Conservation (phyloP, 257 asterid genomes). For the Knoxia roxburghii region DNA sequence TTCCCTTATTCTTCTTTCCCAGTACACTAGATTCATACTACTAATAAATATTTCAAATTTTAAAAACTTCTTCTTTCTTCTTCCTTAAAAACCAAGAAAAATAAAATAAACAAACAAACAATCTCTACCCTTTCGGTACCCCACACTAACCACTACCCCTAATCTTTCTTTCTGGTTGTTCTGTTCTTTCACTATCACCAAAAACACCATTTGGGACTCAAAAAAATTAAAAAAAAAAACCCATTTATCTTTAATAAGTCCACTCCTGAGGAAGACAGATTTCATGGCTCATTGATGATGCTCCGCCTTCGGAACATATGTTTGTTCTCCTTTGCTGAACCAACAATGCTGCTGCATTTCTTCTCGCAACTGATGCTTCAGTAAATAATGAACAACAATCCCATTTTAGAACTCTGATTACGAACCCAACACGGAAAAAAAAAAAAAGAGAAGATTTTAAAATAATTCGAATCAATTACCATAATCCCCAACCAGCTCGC, state of each 20-base stretch:
- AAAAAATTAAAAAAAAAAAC: conserved; percentile 18
- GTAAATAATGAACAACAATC: neutral
- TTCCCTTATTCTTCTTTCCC: too few relatives aligned
- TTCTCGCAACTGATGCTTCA: conserved; percentile 45
- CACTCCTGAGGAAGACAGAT: conserved; percentile 30
- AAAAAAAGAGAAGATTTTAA: neutral
- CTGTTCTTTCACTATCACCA: neutral
- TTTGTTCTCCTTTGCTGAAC: conserved; percentile 34
- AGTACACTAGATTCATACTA: too few relatives aligned
- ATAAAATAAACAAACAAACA: too few relatives aligned
- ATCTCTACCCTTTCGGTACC: too few relatives aligned
- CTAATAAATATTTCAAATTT: too few relatives aligned
- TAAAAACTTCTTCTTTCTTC: too few relatives aligned
- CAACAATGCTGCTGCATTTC: conserved; percentile 37
- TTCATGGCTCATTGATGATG: conserved; percentile 22
- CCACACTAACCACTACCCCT: neutral
- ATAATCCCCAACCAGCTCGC: conserved; percentile 22
- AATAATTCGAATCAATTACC: conserved; percentile 26
- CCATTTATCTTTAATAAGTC: conserved; percentile 20
- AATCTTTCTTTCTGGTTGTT: too few relatives aligned
- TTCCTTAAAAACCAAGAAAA: too few relatives aligned
- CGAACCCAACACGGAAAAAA: neutral
- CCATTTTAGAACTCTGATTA: neutral
- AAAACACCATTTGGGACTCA: conserved; percentile 7
- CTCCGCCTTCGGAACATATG: conserved; percentile 22